Evolutionary conservation across 2,329 filamentous ascomycete genomes (phyloP).

Genomic region (Penicillium sp.): DNA sequence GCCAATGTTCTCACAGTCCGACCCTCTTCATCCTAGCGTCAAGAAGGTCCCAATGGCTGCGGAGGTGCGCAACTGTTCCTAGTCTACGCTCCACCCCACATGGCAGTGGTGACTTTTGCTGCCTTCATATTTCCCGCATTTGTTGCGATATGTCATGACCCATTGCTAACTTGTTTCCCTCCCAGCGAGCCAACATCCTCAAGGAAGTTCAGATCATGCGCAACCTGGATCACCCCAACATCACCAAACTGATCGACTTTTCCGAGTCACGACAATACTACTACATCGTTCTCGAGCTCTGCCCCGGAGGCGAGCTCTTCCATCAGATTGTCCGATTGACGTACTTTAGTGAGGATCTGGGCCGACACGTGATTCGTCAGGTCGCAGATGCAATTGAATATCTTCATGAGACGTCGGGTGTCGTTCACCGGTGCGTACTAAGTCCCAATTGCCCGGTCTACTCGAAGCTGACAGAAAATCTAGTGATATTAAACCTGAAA

Average conservation of each 20-base stretch:
- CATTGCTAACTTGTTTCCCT: constrained; percentile 24
- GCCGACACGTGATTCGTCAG: constrained; percentile 87
- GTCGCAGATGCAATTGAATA: constrained; percentile 94
- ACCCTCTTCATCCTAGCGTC: constrained; percentile 90
- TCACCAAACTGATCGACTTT: constrained; percentile 89
- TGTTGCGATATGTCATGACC: constrained; percentile 16
- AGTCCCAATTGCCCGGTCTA: background rate
- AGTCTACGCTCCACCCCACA: constrained; percentile 29
- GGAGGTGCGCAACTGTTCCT: constrained; percentile 69
- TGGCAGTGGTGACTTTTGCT: constrained; percentile 3
- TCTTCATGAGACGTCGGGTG: constrained; percentile 86
- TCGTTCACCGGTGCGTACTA: constrained; percentile 80
- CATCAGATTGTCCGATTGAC: constrained; percentile 97
- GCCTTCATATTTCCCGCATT: background rate
- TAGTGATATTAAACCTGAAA: constrained; percentile 82
- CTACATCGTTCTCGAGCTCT: constrained; percentile 93
- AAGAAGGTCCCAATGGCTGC: constrained; percentile 91
- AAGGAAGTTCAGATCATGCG: constrained; percentile 99
- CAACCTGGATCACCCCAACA: constrained; percentile 91
- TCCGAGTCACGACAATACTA: constrained; percentile 92
- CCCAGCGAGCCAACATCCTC: constrained; percentile 87
- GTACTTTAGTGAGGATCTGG: constrained; percentile 95
- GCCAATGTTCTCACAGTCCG: constrained; percentile 65
- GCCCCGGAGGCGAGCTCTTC: constrained; percentile 92
- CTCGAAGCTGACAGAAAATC: constrained; percentile 7